Evolutionary conservation across 176 grass and related monocot species (phyloP), one percentile per base, ranked within the genome.

Genomic region (Bothriochloa decipiens): DNA sequence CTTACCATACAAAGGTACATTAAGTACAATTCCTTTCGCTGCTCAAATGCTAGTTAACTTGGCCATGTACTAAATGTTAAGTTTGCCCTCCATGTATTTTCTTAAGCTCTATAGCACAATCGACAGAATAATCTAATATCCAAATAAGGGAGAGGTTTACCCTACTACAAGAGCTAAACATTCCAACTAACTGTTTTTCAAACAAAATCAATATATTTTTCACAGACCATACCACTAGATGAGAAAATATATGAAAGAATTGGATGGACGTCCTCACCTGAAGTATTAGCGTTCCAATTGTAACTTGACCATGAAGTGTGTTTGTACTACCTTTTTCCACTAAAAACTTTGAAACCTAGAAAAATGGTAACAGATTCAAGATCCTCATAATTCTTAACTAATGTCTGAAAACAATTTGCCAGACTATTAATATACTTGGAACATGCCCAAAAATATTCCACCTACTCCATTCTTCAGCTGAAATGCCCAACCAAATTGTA

Each of bases 291-390:
- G 94, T 92, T 77, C 93, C 97, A 73, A 95, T 99, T 82, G 91
- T 96, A 69, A 99, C 93, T 96, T 96, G 97, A 85, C 97, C 97
- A 85, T 99, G 82, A 91, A 99, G 97, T 3, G 92, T 85, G 87
- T 95, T 94, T 68, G 90, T 94, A 57, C 86, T 92, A 77, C 92
- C 91, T 78, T 96, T 99, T 83, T 96, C 97, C 39, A 94, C 84
- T 47, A 94, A 86, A 89, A 96, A 96, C 86, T 99, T 99, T 18
- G 91, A 99, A 82, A 96, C 93, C 97, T 99, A 84, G 16, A 3
- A 84, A 37, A n/a, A 80, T 70, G 58, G 49, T 27, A 83, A 28
- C 42, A 82, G 23, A 75, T 63, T 10, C 7, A 87, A 76, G 33
- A 87, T 64, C 42, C 63, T 61, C 12, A 83, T 37, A 45, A 57